Conservation (phyloP, 1,284 basidiomycete species). For the Grifola frondosa region DNA sequence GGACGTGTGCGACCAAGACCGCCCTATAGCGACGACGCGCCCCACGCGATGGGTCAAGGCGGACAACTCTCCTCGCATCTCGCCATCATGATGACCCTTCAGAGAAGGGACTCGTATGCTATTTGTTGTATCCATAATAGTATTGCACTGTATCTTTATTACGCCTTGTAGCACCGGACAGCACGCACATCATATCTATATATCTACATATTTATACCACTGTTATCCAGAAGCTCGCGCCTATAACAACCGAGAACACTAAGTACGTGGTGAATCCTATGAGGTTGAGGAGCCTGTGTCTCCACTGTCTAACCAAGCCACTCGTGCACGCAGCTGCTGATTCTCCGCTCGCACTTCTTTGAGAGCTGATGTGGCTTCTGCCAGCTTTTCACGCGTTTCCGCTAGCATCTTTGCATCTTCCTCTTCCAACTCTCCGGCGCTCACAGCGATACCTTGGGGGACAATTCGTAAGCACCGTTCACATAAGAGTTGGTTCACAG, state of each 20-base stretch:
- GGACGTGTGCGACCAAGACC: slow-evolving; percentile 46
- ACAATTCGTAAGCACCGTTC: slow-evolving; percentile 1
- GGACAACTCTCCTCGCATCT: slow-evolving; percentile 23
- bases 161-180: too few relatives aligned
- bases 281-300: too few relatives aligned
- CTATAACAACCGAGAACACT: too few relatives aligned
- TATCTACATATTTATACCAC: too few relatives aligned
- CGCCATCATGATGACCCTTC: not conserved
- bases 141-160: too few relatives aligned
- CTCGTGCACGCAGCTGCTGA: slow-evolving; percentile 35
- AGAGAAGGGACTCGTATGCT: too few relatives aligned
- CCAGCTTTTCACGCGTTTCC: slow-evolving; percentile 47
- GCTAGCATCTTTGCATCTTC: slow-evolving; percentile 47
- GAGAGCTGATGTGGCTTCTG: slow-evolving; percentile 35
- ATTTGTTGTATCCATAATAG: too few relatives aligned
- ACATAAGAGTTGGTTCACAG: not conserved
- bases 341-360: slow-evolving; percentile 38
- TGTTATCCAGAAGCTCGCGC: too few relatives aligned
- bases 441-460: slow-evolving; percentile 62
- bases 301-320: slow-evolving; percentile 27
- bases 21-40: slow-evolving; percentile 52
- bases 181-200: too few relatives aligned
- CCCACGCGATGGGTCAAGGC: slow-evolving; percentile 59
- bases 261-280: too few relatives aligned
- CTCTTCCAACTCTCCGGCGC: slow-evolving; percentile 69